Conservation (phyloP, 2,329 filamentous ascomycete genomes). For the Fusarium sp. region DNA sequence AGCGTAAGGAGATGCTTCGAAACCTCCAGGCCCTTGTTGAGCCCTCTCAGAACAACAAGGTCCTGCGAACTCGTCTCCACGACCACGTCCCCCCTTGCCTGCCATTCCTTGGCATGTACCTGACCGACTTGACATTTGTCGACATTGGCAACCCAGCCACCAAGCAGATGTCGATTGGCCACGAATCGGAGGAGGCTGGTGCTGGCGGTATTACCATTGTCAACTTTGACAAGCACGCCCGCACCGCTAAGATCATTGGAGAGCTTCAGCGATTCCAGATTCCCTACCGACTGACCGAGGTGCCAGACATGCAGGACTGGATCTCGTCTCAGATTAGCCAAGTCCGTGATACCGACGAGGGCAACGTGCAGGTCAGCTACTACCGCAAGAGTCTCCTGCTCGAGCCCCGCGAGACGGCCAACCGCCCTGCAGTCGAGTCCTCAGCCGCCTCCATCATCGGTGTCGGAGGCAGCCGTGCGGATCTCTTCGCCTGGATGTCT, state of each 20-base stretch:
- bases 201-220: constrained; percentile 81
- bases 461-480: constrained; percentile 50
- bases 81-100: constrained; percentile 91
- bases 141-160: constrained; percentile 93
- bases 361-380: constrained; percentile 70
- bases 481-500: constrained; percentile 65
- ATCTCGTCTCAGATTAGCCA: constrained; percentile 83
- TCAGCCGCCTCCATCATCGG: constrained; percentile 47
- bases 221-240: constrained; percentile 97
- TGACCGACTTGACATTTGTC: constrained; percentile 96
- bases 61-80: constrained; percentile 84
- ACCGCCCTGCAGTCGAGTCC: constrained; percentile 49
- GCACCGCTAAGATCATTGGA: constrained; percentile 94
- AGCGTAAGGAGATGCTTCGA: constrained; percentile 84
- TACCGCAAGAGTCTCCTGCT: constrained; percentile 88
- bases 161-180: constrained; percentile 71
- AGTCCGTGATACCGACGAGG: constrained; percentile 71
- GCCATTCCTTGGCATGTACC: constrained; percentile 94
- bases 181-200: constrained; percentile 68
- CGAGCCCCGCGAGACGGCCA: constrained; percentile 75
- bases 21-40: constrained; percentile 87
- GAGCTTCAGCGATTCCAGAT: constrained; percentile 97
- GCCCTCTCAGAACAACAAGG: constrained; percentile 89
- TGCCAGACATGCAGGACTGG: constrained; percentile 94
- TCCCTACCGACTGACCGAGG: constrained; percentile 83